Conservation (phyloP, 176 grass and related monocot species). For the Zea luxurians region DNA sequence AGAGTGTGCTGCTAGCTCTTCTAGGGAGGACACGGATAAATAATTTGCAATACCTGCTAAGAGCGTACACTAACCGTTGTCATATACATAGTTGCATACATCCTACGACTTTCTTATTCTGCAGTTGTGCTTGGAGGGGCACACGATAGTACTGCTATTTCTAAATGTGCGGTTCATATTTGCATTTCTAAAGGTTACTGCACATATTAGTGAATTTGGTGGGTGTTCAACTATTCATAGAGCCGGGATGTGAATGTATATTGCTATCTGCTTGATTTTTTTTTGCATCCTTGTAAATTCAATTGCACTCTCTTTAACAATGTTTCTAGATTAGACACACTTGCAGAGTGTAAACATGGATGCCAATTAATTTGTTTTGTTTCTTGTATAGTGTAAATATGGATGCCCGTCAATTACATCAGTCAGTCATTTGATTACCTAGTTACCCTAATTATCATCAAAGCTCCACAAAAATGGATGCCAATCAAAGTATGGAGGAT, state of each 20-base stretch:
- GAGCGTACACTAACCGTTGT: not conserved
- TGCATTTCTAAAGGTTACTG: not conserved
- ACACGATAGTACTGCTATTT: not conserved
- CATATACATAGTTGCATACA: not conserved
- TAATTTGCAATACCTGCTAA: not conserved
- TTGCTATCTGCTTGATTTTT: not conserved
- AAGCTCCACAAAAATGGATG: not conserved
- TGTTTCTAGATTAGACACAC: not conserved
- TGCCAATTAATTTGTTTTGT: not conserved
- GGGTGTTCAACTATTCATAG: not conserved
- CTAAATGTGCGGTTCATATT: not conserved
- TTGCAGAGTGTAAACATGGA: not conserved
- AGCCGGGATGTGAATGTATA: not conserved
- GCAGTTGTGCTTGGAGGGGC: not conserved
- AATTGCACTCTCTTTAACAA: not conserved
- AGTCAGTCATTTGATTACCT: not conserved
- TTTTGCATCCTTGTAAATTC: not conserved
- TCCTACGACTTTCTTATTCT: not conserved
- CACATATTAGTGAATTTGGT: not conserved
- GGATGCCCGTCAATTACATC: not conserved
- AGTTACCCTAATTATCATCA: not conserved
- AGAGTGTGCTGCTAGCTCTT: not conserved
- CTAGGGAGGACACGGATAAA: not conserved
- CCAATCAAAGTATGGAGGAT: slow-evolving; percentile 2
- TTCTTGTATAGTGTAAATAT: not conserved